Evolutionary conservation across 2,329 filamentous ascomycete genomes (phyloP), one percentile per base, ranked within the genome.

Genomic region (Trichoderma asperellum): DNA sequence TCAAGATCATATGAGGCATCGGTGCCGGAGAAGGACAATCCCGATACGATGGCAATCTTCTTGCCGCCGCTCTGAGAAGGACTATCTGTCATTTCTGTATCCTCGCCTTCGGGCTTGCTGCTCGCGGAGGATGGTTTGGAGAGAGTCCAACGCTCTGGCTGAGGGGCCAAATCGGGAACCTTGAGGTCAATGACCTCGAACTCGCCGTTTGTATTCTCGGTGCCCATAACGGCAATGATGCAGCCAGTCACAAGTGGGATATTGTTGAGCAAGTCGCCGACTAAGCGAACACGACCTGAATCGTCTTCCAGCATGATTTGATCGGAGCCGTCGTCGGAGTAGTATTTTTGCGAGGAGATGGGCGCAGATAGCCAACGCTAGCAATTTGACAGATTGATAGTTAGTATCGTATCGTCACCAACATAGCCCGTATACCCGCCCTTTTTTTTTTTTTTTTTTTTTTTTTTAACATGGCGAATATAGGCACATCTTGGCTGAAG

Each of bases 261-360:
- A 0, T 87, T 85, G 71, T 86, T 83, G 59, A 99, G 82, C 24
- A 88, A 79, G 53, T 87, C 85, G 3, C 96, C 96, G 0, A 91
- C 90, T 8, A 99, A 83, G 24, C 90, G 87, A 73, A 99, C 84
- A 29, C 96, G 90, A 58, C 96, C 96, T 0, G 94, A 97, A 79
- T 98, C 95, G 78, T 99, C 96, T 79, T 99, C 96, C 49, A 99
- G 84, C 89, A 96, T 97, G 73, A 93, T 87, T 70, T 93, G 88
- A 63, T 91, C 86, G 68, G 83, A 80, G 69, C 82, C 81, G 71
- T 88, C 84, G 11, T 86, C 81, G 43, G 87, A 88, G 73, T 89
- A 87, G 81, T 97, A 97, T 74, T 93, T 96, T 72, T 91, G 86
- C 70, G 90, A 87, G 8, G 89, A 87, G 16, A 92, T 89, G 10